Conservation (phyloP, 306 rosid species). For the Sicyos baderoa region DNA sequence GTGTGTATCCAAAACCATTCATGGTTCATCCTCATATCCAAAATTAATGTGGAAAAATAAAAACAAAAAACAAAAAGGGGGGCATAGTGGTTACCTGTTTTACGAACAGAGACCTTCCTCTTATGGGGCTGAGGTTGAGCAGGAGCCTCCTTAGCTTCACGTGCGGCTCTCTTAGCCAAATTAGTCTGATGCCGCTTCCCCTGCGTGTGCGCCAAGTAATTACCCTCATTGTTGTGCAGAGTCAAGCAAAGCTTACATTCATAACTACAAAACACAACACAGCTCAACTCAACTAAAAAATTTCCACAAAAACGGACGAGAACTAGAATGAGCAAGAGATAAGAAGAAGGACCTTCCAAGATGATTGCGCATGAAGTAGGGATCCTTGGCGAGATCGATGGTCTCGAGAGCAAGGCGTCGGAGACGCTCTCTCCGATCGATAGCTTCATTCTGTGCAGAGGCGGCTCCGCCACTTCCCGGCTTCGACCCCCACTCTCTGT, state of each 20-base stretch:
- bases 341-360: conserved; percentile 46
- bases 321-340: neutral
- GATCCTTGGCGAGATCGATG: conserved; percentile 92
- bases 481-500: conserved; percentile 99
- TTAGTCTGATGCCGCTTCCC: conserved; percentile 95
- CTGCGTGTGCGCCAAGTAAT: conserved; percentile 94
- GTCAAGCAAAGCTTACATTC: conserved; percentile 93
- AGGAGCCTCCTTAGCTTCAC: conserved; percentile 93
- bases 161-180: conserved; percentile 87
- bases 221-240: conserved; percentile 90
- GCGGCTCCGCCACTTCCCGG: conserved; percentile 99
- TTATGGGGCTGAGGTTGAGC: conserved; percentile 97
- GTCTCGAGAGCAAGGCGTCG: conserved; percentile 88
- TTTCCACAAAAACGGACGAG: no score
- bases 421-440: conserved; percentile 93
- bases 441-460: conserved; percentile 91
- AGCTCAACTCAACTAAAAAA: neutral
- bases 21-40: neutral
- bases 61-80: neutral
- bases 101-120: conserved; percentile 68
- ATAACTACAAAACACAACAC: conserved; percentile 38
- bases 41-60: neutral
- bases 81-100: conserved; percentile 37
- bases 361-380: conserved; percentile 95
- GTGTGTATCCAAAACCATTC: no score